phyloP scores from a whole-genome alignment of 2,329 filamentous ascomycete species.

The Ophiocordyceps camponoti-leonardi region DNA sequence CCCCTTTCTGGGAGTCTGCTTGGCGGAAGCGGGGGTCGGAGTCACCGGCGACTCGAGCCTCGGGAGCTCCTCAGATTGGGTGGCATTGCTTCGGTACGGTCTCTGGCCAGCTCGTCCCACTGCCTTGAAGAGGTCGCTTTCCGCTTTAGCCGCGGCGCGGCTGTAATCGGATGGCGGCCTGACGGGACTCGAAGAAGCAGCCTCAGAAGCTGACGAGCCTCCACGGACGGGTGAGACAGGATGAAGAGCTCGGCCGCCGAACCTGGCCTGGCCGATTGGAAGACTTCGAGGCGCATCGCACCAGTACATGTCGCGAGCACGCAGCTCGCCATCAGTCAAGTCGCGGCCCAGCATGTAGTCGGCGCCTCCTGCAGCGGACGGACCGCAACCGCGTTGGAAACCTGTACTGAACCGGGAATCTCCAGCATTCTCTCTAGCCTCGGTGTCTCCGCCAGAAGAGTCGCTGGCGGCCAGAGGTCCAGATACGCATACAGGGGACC shows the following conservation, averaged over 20 bases:
- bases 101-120: slow-evolving; percentile 5
- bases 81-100: slow-evolving; percentile 10
- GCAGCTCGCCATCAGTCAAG: slow-evolving; percentile 40
- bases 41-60: slow-evolving; percentile 7
- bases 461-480: not conserved
- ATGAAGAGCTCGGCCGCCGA: slow-evolving; percentile 49
- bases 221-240: slow-evolving; percentile 28
- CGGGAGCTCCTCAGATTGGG: slow-evolving; percentile 16
- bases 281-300: slow-evolving; percentile 33
- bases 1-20: slow-evolving; percentile 9
- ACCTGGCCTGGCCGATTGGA: slow-evolving; percentile 39
- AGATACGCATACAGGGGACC: slow-evolving; percentile 1
- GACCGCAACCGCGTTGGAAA: slow-evolving; percentile 27
- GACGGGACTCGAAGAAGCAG: not conserved
- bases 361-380: slow-evolving; percentile 21
- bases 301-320: slow-evolving; percentile 44
- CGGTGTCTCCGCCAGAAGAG: slow-evolving; percentile 2
- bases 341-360: slow-evolving; percentile 39
- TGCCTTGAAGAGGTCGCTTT: slow-evolving; percentile 8
- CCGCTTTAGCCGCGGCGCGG: slow-evolving; percentile 1
- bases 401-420: slow-evolving; percentile 36
- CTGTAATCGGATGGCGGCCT: slow-evolving; percentile 1
- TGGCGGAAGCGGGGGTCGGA: slow-evolving; percentile 6
- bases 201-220: not conserved
- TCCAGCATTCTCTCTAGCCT: slow-evolving; percentile 3